A percentile compares a stretch with the other conserved stretches of the same genome.
Evolutionary conservation across 441 rosid species (phyloP).

Genomic region (Raphanus hybrid): DNA sequence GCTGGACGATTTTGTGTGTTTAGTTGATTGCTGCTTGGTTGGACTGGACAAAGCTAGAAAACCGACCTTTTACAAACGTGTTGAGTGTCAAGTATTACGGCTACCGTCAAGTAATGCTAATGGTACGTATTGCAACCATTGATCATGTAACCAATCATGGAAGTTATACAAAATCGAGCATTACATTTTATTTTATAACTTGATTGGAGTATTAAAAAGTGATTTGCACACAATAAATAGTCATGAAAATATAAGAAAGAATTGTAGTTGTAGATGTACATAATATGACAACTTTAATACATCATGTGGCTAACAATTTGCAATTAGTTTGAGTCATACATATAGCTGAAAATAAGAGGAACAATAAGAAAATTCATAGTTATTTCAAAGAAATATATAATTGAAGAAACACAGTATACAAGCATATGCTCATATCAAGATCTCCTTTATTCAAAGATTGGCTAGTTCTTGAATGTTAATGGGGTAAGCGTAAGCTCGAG

Average conservation of each 20-base stretch:
- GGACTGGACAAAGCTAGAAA: background rate
- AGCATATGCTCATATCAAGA: no score
- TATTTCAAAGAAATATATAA: slow-evolving; percentile 18
- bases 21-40: background rate
- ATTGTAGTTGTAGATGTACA: background rate
- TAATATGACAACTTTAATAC: background rate
- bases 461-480: slow-evolving; percentile 75
- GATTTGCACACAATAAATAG: background rate
- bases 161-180: background rate
- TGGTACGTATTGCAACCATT: background rate
- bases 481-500: slow-evolving; percentile 66
- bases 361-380: slow-evolving; percentile 16
- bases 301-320: background rate
- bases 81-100: background rate
- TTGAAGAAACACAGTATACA: background rate
- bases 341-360: slow-evolving; percentile 1
- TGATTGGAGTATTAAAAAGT: background rate
- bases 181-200: background rate
- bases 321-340: slow-evolving; percentile 1
- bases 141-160: background rate
- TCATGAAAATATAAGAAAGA: background rate
- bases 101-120: background rate
- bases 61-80: background rate
- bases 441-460: slow-evolving; percentile 38
- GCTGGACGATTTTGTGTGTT: background rate